Base-by-base conservation (phyloP, 2,329 filamentous ascomycete species). In the Leptographium radiaticola region DNA sequence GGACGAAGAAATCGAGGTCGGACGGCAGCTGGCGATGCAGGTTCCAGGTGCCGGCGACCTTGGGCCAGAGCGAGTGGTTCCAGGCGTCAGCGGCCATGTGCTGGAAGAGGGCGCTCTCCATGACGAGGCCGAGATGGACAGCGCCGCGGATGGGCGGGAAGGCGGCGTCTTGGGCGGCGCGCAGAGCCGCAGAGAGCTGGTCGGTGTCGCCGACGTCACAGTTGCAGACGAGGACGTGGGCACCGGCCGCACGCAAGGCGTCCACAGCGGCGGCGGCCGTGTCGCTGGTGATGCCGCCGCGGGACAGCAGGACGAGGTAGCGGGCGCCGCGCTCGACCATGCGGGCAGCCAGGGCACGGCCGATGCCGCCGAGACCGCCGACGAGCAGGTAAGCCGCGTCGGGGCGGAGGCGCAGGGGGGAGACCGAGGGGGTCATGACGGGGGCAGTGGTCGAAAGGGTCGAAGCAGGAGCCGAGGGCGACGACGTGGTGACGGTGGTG, bases 41-140 rank as follows among this genome's bases (percentile, higher is more conserved):
- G 52, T 71, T 71, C 64, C 62, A 67, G 1, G 69, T 69, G 7
- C 67, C 68, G 11, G 58, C 42, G 2, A 70, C 61, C 59, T 74
- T 74, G 53, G 59, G 59, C 52, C 48, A 45, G 20, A 58, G 38
- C 13, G 59, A 56, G 43, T 53, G 25, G 51, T 58, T 56, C 59
- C 59, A 60, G 10, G 51, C 48, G 30, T 51, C 46, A 18, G 48
- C 33, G 18, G 53, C 42, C 58, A 60, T 59, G 53, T 60, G 51
- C 42, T 58, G 51, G 44, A 59, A 59, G 12, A 60, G 55, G 6
- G 58, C 58, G 46, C 54, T 56, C 58, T 59, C 53, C 51, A 59
- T 58, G 33, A 59, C 56, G 15, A 58, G 55, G 13, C 54, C 53
- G 8, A 59, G 49, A 20, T 60, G 58, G 12, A 60, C 55, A 33